Evolutionary conservation across 164 flowering plant genomes (phyloP).

Genomic region (Malania oleifera): DNA sequence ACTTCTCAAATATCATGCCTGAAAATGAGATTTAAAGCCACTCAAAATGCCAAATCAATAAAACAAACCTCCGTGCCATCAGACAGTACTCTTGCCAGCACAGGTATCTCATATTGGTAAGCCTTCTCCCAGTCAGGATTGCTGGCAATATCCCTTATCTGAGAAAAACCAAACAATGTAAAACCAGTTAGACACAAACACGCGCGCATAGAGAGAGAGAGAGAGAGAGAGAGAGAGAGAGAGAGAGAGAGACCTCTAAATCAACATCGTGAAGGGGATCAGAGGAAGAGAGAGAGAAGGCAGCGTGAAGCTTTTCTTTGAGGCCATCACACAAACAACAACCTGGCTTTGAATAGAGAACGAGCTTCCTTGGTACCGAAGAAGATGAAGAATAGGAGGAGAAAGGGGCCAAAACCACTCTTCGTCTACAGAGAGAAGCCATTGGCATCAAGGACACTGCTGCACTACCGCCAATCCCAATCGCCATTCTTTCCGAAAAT

Average conservation of each 20-base stretch:
- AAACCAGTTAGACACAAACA: background rate
- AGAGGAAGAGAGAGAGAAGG: conserved; percentile 54
- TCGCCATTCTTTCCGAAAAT: too few species aligned
- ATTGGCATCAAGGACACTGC: too few species aligned
- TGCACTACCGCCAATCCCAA: too few species aligned
- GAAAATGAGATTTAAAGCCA: background rate
- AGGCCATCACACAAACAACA: conserved; percentile 98
- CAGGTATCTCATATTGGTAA: conserved; percentile 93
- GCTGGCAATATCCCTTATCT: conserved; percentile 79
- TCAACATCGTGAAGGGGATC: conserved; percentile 67
- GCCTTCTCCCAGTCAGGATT: conserved; percentile 85
- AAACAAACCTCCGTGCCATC: conserved; percentile 85
- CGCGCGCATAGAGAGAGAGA: background rate
- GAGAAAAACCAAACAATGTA: conserved; percentile 12
- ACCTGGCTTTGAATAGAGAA: conserved; percentile 85
- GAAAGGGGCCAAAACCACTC: background rate
- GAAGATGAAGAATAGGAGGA: conserved; percentile 22
- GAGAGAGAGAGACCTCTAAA: conserved; percentile 41
- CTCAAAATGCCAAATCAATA: conserved; percentile 9
- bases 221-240: background rate
- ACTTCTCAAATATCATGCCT: too few species aligned
- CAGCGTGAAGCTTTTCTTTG: conserved; percentile 85
- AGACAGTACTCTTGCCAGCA: conserved; percentile 65
- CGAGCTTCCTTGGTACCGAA: conserved; percentile 32
- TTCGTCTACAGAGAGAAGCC: too few species aligned